Evolutionary conservation across 768 basidiomycete genomes (phyloP).

Genomic region (Suillus alpinus): DNA sequence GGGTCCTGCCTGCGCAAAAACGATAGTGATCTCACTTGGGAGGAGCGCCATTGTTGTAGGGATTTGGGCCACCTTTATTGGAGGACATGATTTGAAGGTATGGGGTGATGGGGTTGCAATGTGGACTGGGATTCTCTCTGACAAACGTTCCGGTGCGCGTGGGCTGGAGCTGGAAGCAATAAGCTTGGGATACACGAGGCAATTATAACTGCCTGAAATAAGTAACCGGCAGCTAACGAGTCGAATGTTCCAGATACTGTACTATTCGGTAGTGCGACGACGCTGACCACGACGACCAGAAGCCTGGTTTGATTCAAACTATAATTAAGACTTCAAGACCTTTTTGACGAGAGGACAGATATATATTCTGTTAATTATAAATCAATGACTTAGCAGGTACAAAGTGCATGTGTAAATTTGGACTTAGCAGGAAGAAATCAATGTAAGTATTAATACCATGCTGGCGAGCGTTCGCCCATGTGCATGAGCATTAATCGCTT

Average conservation of each 20-base stretch:
- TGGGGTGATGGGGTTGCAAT: not conserved
- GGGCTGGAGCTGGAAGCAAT: not conserved
- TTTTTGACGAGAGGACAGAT: too few species aligned
- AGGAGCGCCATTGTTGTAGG: conserved; percentile 32
- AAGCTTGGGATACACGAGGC: conserved; percentile 4
- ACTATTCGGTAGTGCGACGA: not conserved
- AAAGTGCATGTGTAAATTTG: not conserved
- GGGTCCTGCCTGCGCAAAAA: not conserved
- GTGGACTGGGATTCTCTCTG: not conserved
- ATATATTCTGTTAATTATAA: too few species aligned
- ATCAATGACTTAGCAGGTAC: too few species aligned
- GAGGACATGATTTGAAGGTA: conserved; percentile 25
- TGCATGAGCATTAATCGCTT: too few species aligned
- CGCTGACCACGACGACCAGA: not conserved
- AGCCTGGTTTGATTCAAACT: not conserved
- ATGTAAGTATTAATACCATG: too few species aligned
- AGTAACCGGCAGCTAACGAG: not conserved
- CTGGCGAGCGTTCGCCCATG: too few species aligned
- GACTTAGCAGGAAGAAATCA: not conserved
- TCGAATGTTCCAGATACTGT: not conserved
- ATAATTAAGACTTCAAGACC: too few species aligned
- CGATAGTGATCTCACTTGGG: conserved; percentile 27
- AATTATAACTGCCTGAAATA: not conserved
- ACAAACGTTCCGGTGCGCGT: not conserved
- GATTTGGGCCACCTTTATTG: conserved; percentile 27